phyloP scores from a whole-genome alignment of 805 yeast genomes.

The Hanseniaspora mollemarum region DNA sequence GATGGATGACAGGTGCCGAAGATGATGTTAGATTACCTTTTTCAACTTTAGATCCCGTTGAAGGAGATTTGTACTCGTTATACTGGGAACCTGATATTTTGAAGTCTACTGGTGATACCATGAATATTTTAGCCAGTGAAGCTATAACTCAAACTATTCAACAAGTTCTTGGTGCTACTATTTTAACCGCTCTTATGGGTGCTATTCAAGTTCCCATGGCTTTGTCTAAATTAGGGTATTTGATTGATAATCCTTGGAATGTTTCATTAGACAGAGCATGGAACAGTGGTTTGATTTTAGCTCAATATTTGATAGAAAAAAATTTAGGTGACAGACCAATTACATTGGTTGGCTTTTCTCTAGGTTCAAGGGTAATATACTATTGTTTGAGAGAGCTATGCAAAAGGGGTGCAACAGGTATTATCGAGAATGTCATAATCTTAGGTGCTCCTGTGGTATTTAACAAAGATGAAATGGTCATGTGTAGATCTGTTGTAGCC shows the following conservation, averaged over 20 bases:
- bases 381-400: constrained; percentile 83
- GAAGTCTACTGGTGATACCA: constrained; percentile 91
- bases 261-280: constrained; percentile 94
- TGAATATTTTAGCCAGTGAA: constrained; percentile 84
- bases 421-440: constrained; percentile 75
- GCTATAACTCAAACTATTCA: constrained; percentile 86
- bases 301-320: constrained; percentile 78
- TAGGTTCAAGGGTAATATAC: constrained; percentile 85
- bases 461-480: constrained; percentile 60
- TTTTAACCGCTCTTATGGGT: constrained; percentile 79
- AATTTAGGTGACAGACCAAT: constrained; percentile 88
- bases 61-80: constrained; percentile 89
- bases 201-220: constrained; percentile 89
- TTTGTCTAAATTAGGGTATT: constrained; percentile 73
- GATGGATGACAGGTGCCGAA: constrained; percentile 92
- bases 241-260: constrained; percentile 95
- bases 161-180: constrained; percentile 86
- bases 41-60: constrained; percentile 91
- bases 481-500: constrained; percentile 75
- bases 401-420: constrained; percentile 71
- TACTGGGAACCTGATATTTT: constrained; percentile 98
- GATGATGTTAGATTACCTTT: constrained; percentile 96
- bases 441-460: constrained; percentile 84
- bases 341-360: constrained; percentile 82
- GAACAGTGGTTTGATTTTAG: constrained; percentile 84